These are phyloP conservation scores for Psophocarpus tetragonolobus DNA, from an alignment of 306 rosid genomes.

Conservation along the genomic window DNA sequence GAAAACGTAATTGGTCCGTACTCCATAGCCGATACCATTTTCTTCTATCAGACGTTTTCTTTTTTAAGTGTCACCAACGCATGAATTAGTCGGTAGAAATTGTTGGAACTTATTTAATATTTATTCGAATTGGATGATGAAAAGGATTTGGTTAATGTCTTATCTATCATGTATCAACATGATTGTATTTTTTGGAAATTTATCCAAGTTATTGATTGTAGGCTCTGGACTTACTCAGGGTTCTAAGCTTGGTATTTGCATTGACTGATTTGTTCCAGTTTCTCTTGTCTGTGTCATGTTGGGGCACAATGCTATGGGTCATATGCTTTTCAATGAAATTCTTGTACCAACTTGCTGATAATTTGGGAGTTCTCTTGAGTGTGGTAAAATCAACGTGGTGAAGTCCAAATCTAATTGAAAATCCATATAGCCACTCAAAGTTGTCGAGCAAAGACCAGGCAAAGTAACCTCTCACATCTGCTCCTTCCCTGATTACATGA, in stretches of 20 bases:
- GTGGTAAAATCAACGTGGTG: constrained; percentile 50
- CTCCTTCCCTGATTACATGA: constrained; percentile 51
- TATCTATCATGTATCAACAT: too few species aligned
- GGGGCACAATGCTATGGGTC: neutral
- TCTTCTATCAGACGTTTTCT: too few species aligned
- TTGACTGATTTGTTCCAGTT: constrained; percentile 6
- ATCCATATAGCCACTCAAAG: constrained; percentile 61
- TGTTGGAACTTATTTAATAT: too few species aligned
- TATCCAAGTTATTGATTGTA: neutral
- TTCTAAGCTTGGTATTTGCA: constrained; percentile 10
- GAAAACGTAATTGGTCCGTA: too few species aligned
- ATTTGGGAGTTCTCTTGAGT: constrained; percentile 52
- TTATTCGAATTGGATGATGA: too few species aligned
- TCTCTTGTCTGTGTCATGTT: constrained; percentile 1
- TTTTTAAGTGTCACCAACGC: too few species aligned
- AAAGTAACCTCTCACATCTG: constrained; percentile 70
- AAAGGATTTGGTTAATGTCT: too few species aligned
- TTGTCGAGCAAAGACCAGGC: constrained; percentile 74
- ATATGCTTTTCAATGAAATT: constrained; percentile 45
- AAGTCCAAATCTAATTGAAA: constrained; percentile 50
- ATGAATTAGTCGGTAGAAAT: too few species aligned
- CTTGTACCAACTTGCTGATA: constrained; percentile 66
- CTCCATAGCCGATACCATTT: too few species aligned
- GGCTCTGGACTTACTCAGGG: constrained; percentile 10
- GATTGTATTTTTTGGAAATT: too few species aligned